Base-by-base conservation (phyloP, 83 land plant genomes). In the Picea abies region DNA sequence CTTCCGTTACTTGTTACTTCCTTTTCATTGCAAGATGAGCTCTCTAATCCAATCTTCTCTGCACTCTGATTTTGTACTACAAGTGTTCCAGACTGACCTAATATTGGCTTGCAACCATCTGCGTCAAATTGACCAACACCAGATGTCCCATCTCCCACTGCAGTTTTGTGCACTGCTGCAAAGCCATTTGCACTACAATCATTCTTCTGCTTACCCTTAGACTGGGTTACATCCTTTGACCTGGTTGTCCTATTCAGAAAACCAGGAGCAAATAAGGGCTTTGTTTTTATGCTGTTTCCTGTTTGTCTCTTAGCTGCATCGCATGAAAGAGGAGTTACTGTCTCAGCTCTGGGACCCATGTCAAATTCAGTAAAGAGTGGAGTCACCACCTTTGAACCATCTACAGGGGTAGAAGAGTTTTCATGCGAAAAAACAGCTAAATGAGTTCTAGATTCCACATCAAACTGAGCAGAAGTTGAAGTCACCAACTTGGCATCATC, bases 191-290 rank as follows among this genome's bases (percentile, higher is more conserved):
- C 52, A 71, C 12, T 71, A 35, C 52, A 39, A 71, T 64, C 67
- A 64, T 23, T 22, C 62, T 19, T 77, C 37, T 77, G 60, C 22
- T 2, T 12, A n/a, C 22, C 56, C 26, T 77, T 77, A 39, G 76
- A 41, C 76, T 19, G 52, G n/a, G 41, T 71, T 39, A 71, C 76
- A 71, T 5, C 17, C 20, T 37, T 52, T 39, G 79, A 52, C 62
- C 47, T 77, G 3, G 79, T 10, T 52, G 35, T 23, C 35, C 23
- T 77, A 12, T 56, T 25, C 47, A 77, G 23, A 60, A 77, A 77
- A 22, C 79, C 79, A 52, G 35, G 63, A 12, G 79, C 37, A 77
- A 77, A 77, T 58, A 77, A 26, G 37, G 62, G 61, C 20, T 77
- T 26, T 71, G 49, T 20, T 77, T 58, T 77, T 52, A 16, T 52